Base-by-base conservation (phyloP, 192 early-diverging fungal species). In the Funneliformis geosporum region DNA sequence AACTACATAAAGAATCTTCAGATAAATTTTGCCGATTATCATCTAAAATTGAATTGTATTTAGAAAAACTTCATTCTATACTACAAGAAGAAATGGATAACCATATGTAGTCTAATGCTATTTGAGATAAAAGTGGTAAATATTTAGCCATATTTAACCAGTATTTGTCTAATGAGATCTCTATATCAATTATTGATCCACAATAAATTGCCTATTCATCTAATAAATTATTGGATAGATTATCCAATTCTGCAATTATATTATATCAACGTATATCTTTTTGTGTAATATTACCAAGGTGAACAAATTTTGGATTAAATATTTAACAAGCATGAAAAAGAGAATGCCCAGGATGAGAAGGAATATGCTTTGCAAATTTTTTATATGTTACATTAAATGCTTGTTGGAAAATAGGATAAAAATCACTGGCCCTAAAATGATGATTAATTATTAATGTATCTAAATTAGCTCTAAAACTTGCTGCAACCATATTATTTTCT, bases 271-370 rank as follows among this genome's bases (percentile, higher is more conserved):
- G 14, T 33, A 70, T n/a, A 44, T 70, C 21, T 14, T 70, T 70
- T 43, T 18, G 4, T 70, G 16, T 25, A n/a, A 70, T 23, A 46
- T 42, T 7, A 44, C 68, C 68, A 44, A 46, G 5, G 8, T 44
- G 43, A 70, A 70, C 23, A 47, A 70, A 70, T 73, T 73, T 73
- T 5, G 72, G 50, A 39, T 73, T 11, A 21, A 73, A 73, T 38
- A 73, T n/a, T 50, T 60, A 50, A 5, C 25, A 28, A 60, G 46
- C 28, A 39, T 6, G 42, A 73, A 73, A 73, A 59, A 73, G 47
- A 5, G 25, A 11, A 2, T 0, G 46, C 7, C 8, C 42, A 44
- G 42, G 42, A 70, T 70, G 42, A 44, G 9, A 38, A 60, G 72
- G 72, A 73, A 73, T 59, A 60, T 73, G 50, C 4, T 8, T 28